These are phyloP conservation scores for Cicer bijugum DNA, from an alignment of 306 rosid genomes.

Conservation along the genomic window DNA sequence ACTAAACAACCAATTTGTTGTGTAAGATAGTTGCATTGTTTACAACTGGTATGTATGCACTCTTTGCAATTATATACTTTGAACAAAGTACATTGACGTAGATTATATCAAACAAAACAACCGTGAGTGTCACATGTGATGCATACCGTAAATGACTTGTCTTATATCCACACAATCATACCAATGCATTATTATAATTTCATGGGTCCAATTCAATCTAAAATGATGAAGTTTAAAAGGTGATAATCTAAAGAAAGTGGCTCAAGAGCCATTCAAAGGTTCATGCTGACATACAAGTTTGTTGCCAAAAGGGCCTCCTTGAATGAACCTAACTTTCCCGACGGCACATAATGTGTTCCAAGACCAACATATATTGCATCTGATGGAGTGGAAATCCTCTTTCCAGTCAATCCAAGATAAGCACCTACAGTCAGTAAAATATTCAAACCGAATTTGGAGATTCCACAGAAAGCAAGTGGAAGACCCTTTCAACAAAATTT, in stretches of 20 bases:
- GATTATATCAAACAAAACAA: slow-evolving; percentile 24
- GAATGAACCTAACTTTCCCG: slow-evolving; percentile 75
- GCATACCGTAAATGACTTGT: slow-evolving; percentile 27
- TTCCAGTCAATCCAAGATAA: slow-evolving; percentile 96
- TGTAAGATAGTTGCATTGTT: slow-evolving; percentile 30
- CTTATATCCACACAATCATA: slow-evolving; percentile 4
- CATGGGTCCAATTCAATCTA: slow-evolving; percentile 23
- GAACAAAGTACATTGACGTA: slow-evolving; percentile 16
- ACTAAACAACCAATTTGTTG: slow-evolving; percentile 56
- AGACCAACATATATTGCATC: slow-evolving; percentile 90
- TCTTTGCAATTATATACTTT: slow-evolving; percentile 25
- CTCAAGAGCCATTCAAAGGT: slow-evolving; percentile 24
- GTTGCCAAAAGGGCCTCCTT: slow-evolving; percentile 85
- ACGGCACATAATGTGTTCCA: slow-evolving; percentile 93
- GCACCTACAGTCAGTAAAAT: slow-evolving; percentile 65
- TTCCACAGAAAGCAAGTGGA: slow-evolving; percentile 28
- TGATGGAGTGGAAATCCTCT: slow-evolving; percentile 78
- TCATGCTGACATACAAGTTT: slow-evolving; percentile 66
- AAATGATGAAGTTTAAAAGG: slow-evolving; percentile 29
- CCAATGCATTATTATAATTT: slow-evolving; percentile 14
- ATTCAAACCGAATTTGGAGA: slow-evolving; percentile 24
- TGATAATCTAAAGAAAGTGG: slow-evolving; percentile 16
- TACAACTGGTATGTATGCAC: slow-evolving; percentile 10
- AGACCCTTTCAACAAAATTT: slow-evolving; percentile 28
- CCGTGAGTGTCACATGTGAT: background rate